Conservation (phyloP, 129 eudicot genomes). For the Escallonia herrerae region DNA sequence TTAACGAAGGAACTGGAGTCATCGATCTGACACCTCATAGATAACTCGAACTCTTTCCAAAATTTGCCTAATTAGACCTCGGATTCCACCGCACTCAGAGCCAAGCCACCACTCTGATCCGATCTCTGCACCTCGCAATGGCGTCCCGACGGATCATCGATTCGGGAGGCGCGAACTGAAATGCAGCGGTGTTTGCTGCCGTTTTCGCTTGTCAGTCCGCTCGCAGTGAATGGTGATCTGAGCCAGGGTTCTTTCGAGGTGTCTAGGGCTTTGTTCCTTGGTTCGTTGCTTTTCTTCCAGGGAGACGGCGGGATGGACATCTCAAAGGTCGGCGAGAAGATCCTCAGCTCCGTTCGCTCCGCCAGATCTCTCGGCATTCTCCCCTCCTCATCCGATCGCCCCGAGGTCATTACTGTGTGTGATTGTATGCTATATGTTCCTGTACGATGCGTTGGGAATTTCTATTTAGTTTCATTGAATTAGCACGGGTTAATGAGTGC, state of each 20-base stretch:
- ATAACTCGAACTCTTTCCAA: too few relatives aligned
- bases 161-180: slow-evolving; percentile 33
- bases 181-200: slow-evolving; percentile 59
- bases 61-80: too few relatives aligned
- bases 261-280: slow-evolving; percentile 48
- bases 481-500: too few relatives aligned
- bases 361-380: slow-evolving; percentile 70
- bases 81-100: too few relatives aligned
- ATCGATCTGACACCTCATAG: too few relatives aligned
- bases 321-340: slow-evolving; percentile 83
- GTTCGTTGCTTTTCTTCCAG: slow-evolving; percentile 51
- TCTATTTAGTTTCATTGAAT: too few relatives aligned
- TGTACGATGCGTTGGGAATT: too few relatives aligned
- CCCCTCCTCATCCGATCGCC: slow-evolving; percentile 65
- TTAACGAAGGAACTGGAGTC: too few relatives aligned
- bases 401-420: slow-evolving; percentile 42
- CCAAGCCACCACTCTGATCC: not conserved
- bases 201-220: slow-evolving; percentile 40
- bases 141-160: slow-evolving; percentile 22
- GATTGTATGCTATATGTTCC: too few relatives aligned
- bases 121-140: slow-evolving; percentile 21
- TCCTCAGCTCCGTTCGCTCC: slow-evolving; percentile 80
- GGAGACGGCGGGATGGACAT: slow-evolving; percentile 62
- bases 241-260: slow-evolving; percentile 52
- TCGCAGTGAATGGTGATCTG: slow-evolving; percentile 46